phyloP scores from a whole-genome alignment of 352 stramenopile species.

The Aphanomyces euteiches region DNA sequence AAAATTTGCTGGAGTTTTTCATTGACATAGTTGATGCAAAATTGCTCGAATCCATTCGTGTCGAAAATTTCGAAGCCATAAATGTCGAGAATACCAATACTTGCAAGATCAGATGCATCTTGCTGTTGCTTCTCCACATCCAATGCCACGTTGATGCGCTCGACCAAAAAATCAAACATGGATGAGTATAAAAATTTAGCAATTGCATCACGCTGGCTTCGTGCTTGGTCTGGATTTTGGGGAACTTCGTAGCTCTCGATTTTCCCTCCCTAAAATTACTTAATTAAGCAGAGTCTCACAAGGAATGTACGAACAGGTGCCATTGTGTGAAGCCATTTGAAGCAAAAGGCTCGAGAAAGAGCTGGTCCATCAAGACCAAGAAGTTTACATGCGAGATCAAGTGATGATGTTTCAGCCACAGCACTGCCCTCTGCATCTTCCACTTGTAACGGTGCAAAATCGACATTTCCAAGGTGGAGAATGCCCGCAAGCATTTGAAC shows the following conservation, averaged over 20 bases:
- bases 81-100: conserved; percentile 87
- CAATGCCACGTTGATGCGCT: conserved; percentile 82
- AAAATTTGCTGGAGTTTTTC: conserved; percentile 86
- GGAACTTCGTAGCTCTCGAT: conserved; percentile 85
- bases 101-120: conserved; percentile 56
- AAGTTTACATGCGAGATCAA: conserved; percentile 63
- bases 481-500: conserved; percentile 77
- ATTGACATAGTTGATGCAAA: conserved; percentile 90
- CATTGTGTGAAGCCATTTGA: conserved; percentile 85
- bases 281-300: conserved; percentile 21
- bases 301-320: conserved; percentile 47
- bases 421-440: conserved; percentile 69
- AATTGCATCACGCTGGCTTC: conserved; percentile 92
- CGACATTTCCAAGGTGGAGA: conserved; percentile 73
- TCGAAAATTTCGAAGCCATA: conserved; percentile 90
- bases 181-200: conserved; percentile 95
- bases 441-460: conserved; percentile 58
- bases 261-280: conserved; percentile 57
- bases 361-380: conserved; percentile 58
- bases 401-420: conserved; percentile 41
- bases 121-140: conserved; percentile 75
- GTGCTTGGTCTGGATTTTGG: conserved; percentile 82
- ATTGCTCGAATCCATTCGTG: conserved; percentile 87
- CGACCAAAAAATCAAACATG: conserved; percentile 96
- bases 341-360: conserved; percentile 73